Percentiles rank a stretch among this genome's conserved stretches.
phyloP scores from a whole-genome alignment of 2,329 filamentous ascomycete genomes.

The Mollisia scopiformis region DNA sequence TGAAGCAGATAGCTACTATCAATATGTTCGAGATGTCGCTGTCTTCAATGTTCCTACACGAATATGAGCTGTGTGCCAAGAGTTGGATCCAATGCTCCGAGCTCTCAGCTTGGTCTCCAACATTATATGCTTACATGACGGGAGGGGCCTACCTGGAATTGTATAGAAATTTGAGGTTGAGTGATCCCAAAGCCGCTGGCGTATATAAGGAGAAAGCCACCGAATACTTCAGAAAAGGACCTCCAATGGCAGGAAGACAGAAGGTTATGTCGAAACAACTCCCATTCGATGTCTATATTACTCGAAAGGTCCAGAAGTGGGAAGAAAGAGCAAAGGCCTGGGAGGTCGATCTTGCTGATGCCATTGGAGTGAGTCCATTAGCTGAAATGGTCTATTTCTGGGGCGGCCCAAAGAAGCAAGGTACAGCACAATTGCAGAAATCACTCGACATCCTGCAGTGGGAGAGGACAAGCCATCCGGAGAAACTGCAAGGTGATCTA shows the following conservation, averaged over 20 bases:
- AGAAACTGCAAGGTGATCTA: constrained; percentile 53
- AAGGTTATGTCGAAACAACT: constrained; percentile 87
- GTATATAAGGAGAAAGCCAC: constrained; percentile 66
- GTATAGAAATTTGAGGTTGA: constrained; percentile 65
- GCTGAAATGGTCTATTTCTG: constrained; percentile 95
- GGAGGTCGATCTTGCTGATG: constrained; percentile 73
- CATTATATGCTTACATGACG: constrained; percentile 87
- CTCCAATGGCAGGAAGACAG: constrained; percentile 79
- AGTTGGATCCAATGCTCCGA: constrained; percentile 76
- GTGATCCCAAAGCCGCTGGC: constrained; percentile 50
- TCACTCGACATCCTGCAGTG: constrained; percentile 68
- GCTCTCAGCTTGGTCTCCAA: constrained; percentile 89
- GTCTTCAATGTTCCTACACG: constrained; percentile 76
- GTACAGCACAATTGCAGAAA: constrained; percentile 61
- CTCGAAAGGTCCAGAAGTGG: constrained; percentile 87
- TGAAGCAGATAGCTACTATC: constrained; percentile 87
- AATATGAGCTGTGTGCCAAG: constrained; percentile 73
- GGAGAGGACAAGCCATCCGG: constrained; percentile 54
- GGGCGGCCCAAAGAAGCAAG: constrained; percentile 87
- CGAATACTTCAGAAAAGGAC: constrained; percentile 71
- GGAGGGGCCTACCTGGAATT: constrained; percentile 78
- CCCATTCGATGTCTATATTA: constrained; percentile 85
- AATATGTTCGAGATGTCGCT: constrained; percentile 84
- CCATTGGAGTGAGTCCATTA: constrained; percentile 77
- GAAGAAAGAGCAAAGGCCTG: constrained; percentile 72